phyloP scores from a whole-genome alignment of 306 rosid genomes.

The Corylus heterophylla region DNA sequence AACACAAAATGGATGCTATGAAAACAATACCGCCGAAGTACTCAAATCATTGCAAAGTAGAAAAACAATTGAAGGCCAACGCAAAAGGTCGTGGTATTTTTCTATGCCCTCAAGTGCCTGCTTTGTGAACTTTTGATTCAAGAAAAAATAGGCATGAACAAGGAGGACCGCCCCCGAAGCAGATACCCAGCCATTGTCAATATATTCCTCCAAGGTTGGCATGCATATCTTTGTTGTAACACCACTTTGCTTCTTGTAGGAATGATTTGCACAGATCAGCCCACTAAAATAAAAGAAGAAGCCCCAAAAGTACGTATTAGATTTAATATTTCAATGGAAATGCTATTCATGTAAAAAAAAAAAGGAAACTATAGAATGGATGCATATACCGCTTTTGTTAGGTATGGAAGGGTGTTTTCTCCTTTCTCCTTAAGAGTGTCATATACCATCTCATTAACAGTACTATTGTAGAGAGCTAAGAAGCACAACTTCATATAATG shows the following conservation, averaged over 20 bases:
- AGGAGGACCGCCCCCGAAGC: conserved; percentile 39
- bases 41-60: conserved; percentile 62
- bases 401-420: conserved; percentile 41
- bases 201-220: conserved; percentile 46
- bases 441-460: conserved; percentile 54
- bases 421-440: conserved; percentile 43
- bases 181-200: conserved; percentile 52
- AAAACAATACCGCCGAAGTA: conserved; percentile 40
- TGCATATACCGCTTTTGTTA: conserved; percentile 33
- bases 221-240: conserved; percentile 25
- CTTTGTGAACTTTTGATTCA: conserved; percentile 34
- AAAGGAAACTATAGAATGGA: no score
- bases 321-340: no score
- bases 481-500: conserved; percentile 56
- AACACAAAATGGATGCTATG: no score
- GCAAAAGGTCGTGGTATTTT: conserved; percentile 32
- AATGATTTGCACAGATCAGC: conserved; percentile 53
- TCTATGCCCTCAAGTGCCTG: conserved; percentile 36
- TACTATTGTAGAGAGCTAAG: conserved; percentile 66
- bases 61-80: conserved; percentile 43
- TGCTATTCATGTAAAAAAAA: background rate
- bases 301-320: background rate
- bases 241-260: conserved; percentile 54
- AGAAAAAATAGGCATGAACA: conserved; percentile 38
- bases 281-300: conserved; percentile 34